Percentiles rank a stretch among this genome's conserved stretches.
These are phyloP conservation scores for Trichoderma atrobrunneum DNA, from an alignment of 2,329 filamentous ascomycete species.

Conservation along the genomic window DNA sequence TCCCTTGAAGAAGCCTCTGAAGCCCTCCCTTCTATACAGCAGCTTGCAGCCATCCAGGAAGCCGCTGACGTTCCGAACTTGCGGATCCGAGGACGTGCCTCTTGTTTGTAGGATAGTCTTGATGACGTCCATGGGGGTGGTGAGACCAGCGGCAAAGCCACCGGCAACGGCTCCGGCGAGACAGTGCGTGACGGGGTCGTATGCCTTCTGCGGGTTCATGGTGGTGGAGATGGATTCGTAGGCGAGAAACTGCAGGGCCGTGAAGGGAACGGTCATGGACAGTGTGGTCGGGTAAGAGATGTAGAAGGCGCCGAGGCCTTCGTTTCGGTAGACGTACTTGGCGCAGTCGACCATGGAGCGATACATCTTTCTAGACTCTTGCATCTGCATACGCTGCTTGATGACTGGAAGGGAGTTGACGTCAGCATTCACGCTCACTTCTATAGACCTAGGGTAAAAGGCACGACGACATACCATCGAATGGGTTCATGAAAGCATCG, in stretches of 20 bases:
- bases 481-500: constrained; percentile 98
- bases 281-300: constrained; percentile 97
- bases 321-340: constrained; percentile 77
- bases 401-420: constrained; percentile 63
- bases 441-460: not conserved
- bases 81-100: constrained; percentile 75
- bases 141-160: constrained; percentile 88
- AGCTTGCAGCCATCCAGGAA: constrained; percentile 76
- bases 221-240: constrained; percentile 95
- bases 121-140: constrained; percentile 95
- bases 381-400: constrained; percentile 99
- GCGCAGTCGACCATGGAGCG: constrained; percentile 85
- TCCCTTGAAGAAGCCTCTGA: constrained; percentile 87
- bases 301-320: constrained; percentile 91
- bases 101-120: constrained; percentile 96
- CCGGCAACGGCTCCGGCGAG: constrained; percentile 88
- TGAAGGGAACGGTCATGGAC: constrained; percentile 98
- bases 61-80: constrained; percentile 81
- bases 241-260: constrained; percentile 92
- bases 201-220: constrained; percentile 81
- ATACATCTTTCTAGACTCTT: constrained; percentile 85
- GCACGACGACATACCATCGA: constrained; percentile 69
- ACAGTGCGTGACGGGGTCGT: constrained; percentile 93
- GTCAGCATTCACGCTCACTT: not conserved
- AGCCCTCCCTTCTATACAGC: constrained; percentile 79